phyloP scores from a whole-genome alignment of 1,284 basidiomycete species.

The Grifola frondosa region DNA sequence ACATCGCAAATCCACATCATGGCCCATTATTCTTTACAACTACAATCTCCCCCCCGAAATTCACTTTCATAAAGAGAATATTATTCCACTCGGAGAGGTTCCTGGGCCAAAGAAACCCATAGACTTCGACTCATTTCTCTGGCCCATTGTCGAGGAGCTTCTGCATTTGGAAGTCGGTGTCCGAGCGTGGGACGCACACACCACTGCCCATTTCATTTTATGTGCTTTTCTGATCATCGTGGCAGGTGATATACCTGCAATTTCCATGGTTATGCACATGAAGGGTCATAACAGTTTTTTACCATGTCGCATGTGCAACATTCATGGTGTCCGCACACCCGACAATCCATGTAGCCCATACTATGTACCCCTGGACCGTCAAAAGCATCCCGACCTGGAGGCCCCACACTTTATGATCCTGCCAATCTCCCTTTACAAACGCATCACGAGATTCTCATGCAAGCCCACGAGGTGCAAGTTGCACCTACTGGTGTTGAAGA shows the following conservation, averaged over 20 bases:
- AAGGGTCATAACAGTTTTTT: conserved; percentile 45
- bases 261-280: conserved; percentile 44
- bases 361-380: conserved; percentile 34
- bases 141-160: conserved; percentile 39
- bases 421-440: conserved; percentile 37
- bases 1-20: conserved; percentile 35
- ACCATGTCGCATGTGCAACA: conserved; percentile 46
- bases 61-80: conserved; percentile 31
- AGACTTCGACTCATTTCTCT: conserved; percentile 43
- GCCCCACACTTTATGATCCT: conserved; percentile 31
- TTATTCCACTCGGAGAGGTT: conserved; percentile 40
- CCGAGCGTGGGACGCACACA: conserved; percentile 31
- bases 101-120: conserved; percentile 44
- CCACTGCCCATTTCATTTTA: conserved; percentile 30
- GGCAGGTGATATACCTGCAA: conserved; percentile 47
- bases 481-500: conserved; percentile 23
- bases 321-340: conserved; percentile 36
- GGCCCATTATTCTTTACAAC: conserved; percentile 43
- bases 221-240: conserved; percentile 40
- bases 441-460: conserved; percentile 33
- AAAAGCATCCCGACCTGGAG: conserved; percentile 7
- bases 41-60: conserved; percentile 40
- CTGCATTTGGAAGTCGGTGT: conserved; percentile 37
- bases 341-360: conserved; percentile 20
- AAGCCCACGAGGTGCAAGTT: conserved; percentile 34